Evolutionary conservation across 345 rosid genomes (phyloP), one percentile per base, ranked within the genome.

Genomic region (Acer negundo): DNA sequence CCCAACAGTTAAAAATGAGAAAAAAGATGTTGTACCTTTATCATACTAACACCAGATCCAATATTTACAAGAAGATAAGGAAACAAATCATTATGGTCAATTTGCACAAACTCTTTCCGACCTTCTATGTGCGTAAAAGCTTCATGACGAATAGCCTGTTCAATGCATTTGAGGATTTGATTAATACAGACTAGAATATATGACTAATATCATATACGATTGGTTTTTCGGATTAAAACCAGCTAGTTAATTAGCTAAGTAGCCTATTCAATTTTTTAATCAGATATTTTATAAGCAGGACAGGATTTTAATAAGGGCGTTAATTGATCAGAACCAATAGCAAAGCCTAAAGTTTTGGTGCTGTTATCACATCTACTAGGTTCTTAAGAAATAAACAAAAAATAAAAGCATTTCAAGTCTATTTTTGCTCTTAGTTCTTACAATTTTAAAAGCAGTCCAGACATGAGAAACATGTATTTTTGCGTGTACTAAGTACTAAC

Each of bases 21-120:
- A 46, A 22, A 72, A 15, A 58, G 68, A 62, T 38, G 44, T 64
- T 44, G 49, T 83, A 94, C 99, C 99, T 96, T 96, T 85, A 96
- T 94, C 85, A 96, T 90, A 80, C 99, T 96, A 82, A 96, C 98
- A 80, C 99, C 99, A 82, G 99, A 96, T 84, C 99, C 99, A 78
- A 96, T 77, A 78, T 96, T 96, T 42, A 94, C 99, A 49, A 96
- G 97, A 81, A 96, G 99, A 90, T 96, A 96, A 47, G 99, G 99
- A 75, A 89, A 96, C 87, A 96, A 74, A 51, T 96, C 98, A 85
- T 94, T 92, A 7, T 81, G 84, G 74, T 96, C 99, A 72, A 96
- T 88, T 89, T 92, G 99, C 80, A 94, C 93, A 84, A 96, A 96
- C 84, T 94, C 94, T 87, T 96, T 96, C 76, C 84, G 92, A 69